A percentile compares a stretch with the other conserved stretches of the same genome.
Conservation (phyloP, 2,329 filamentous ascomycete genomes). For the Exophiala aquamarina region DNA sequence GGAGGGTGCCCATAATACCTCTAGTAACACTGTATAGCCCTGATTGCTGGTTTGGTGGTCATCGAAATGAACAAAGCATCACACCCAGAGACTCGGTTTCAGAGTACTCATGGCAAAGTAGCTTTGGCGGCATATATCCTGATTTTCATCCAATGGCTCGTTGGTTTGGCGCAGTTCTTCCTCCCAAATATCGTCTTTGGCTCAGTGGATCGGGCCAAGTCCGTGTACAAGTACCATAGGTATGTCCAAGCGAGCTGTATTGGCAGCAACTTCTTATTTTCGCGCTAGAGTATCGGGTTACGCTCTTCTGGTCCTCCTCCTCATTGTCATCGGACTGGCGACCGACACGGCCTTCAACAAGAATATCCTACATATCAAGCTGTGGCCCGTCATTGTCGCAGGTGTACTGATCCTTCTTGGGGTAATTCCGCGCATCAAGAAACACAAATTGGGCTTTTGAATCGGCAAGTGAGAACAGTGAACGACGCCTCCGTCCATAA, state of each 20-base stretch:
- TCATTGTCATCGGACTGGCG: slow-evolving; percentile 73
- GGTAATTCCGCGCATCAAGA: slow-evolving; percentile 74
- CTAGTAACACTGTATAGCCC: slow-evolving; percentile 27
- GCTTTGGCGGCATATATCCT: slow-evolving; percentile 74
- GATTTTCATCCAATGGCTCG: slow-evolving; percentile 69
- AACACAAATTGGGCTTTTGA: slow-evolving; percentile 71
- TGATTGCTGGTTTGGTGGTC: slow-evolving; percentile 43
- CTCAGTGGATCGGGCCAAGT: slow-evolving; percentile 74
- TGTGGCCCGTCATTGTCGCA: slow-evolving; percentile 73
- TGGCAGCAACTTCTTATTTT: neutral
- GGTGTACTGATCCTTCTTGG: slow-evolving; percentile 68
- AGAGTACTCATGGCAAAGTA: slow-evolving; percentile 76
- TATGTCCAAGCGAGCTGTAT: slow-evolving; percentile 2
- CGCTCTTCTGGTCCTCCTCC: slow-evolving; percentile 64
- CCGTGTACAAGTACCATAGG: slow-evolving; percentile 82
- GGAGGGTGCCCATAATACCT: neutral
- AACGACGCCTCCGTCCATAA: no score
- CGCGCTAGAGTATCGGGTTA: slow-evolving; percentile 68
- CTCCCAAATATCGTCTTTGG: slow-evolving; percentile 69
- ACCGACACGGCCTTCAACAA: slow-evolving; percentile 74
- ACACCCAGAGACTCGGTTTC: slow-evolving; percentile 68
- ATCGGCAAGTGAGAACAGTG: no score
- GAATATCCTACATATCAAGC: slow-evolving; percentile 66
- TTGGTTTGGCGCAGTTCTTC: slow-evolving; percentile 83
- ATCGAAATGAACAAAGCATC: slow-evolving; percentile 74